Conservation (phyloP, 805 yeast genomes). For the Kazachstania taianensis region DNA sequence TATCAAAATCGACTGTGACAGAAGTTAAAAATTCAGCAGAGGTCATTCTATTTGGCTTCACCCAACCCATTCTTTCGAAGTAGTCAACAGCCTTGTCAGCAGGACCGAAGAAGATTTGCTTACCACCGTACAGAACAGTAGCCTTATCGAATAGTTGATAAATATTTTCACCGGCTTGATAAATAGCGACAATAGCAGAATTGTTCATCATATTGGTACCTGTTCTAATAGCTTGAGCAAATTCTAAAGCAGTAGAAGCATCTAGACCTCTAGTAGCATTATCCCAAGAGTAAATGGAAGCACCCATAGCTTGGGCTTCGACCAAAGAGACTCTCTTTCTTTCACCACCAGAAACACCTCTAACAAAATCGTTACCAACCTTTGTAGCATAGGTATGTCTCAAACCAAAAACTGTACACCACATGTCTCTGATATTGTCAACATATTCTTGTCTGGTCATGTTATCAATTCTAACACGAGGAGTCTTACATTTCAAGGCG, state of each 20-base stretch:
- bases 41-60: slow-evolving; percentile 53
- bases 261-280: slow-evolving; percentile 65
- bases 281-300: slow-evolving; percentile 52
- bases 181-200: slow-evolving; percentile 55
- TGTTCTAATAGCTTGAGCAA: slow-evolving; percentile 48
- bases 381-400: slow-evolving; percentile 51
- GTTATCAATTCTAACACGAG: slow-evolving; percentile 35
- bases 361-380: slow-evolving; percentile 57
- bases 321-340: slow-evolving; percentile 63
- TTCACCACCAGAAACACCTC: slow-evolving; percentile 69
- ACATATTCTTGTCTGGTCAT: slow-evolving; percentile 33
- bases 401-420: slow-evolving; percentile 42
- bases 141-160: slow-evolving; percentile 53
- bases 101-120: slow-evolving; percentile 52
- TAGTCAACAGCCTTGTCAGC: slow-evolving; percentile 42
- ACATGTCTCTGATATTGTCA: slow-evolving; percentile 30
- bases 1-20: slow-evolving; percentile 52
- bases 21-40: slow-evolving; percentile 61
- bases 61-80: slow-evolving; percentile 52
- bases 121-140: slow-evolving; percentile 49
- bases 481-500: slow-evolving; percentile 42
- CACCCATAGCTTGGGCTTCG: slow-evolving; percentile 47
- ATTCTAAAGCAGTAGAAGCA: slow-evolving; percentile 61
- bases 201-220: slow-evolving; percentile 46
- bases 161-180: slow-evolving; percentile 59